Percentiles rank a stretch among this genome's conserved stretches.
Conservation (phyloP, 2,329 filamentous ascomycete genomes). For the Paecilomyces dactylethromorphus region DNA sequence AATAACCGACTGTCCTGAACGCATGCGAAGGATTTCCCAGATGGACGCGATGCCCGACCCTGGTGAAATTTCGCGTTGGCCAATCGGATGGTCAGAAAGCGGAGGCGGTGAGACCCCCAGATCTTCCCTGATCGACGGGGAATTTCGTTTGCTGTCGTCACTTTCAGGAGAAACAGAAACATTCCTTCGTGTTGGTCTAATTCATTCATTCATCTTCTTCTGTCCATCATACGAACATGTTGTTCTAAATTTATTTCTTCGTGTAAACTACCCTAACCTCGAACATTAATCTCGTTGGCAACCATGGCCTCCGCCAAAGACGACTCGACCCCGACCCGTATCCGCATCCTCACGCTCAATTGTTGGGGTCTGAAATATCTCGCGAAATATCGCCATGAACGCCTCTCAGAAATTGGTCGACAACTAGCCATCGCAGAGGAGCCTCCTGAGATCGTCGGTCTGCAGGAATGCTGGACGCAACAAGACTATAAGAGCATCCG, state of each 20-base stretch:
- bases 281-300: background rate
- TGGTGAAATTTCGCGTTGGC: slow-evolving; percentile 4
- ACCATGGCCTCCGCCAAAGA: slow-evolving; percentile 5
- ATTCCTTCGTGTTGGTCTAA: background rate
- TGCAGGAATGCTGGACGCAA: slow-evolving; percentile 92
- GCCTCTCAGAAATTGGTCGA: slow-evolving; percentile 75
- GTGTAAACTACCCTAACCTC: background rate
- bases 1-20: background rate
- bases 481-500: slow-evolving; percentile 76
- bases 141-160: background rate
- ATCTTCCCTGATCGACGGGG: background rate
- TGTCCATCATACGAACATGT: background rate
- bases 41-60: slow-evolving; percentile 6
- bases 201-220: background rate
- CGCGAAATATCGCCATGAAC: slow-evolving; percentile 67
- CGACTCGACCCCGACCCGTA: slow-evolving; percentile 44
- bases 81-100: slow-evolving; percentile 7
- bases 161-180: background rate
- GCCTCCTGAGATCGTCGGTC: slow-evolving; percentile 74
- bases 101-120: slow-evolving; percentile 15
- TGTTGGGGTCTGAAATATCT: slow-evolving; percentile 95
- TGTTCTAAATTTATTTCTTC: background rate
- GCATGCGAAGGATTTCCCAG: background rate
- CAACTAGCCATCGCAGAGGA: slow-evolving; percentile 65
- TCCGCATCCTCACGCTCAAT: slow-evolving; percentile 84